Evolutionary conservation across 148 eudicot species (phyloP).

Genomic region (Rhododendron mucronatum): DNA sequence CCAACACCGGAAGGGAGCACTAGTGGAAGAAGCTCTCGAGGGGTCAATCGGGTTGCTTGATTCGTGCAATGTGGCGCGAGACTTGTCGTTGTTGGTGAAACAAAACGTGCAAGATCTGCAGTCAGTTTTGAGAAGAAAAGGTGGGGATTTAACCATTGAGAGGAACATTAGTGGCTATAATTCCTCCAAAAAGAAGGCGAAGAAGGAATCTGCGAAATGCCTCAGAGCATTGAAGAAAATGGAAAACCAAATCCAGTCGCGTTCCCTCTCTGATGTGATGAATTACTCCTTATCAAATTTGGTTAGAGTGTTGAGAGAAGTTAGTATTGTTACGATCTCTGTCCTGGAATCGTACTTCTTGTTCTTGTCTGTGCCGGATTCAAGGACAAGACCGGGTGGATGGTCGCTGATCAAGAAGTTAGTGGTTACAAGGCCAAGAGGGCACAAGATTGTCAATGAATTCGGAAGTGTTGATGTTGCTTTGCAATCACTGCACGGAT

Average conservation of each 20-base stretch:
- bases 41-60: constrained; percentile 44
- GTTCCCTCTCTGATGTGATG: neutral
- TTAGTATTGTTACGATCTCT: constrained; percentile 16
- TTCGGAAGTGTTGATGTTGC: constrained; percentile 21
- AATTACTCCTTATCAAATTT: constrained; percentile 14
- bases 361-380: constrained; percentile 11
- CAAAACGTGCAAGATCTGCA: constrained; percentile 45
- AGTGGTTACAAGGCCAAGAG: constrained; percentile 9
- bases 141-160: constrained; percentile 23
- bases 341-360: constrained; percentile 14
- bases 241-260: constrained; percentile 14
- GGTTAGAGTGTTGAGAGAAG: constrained; percentile 24
- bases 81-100: constrained; percentile 28
- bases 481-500: neutral
- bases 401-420: constrained; percentile 33
- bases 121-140: constrained; percentile 40
- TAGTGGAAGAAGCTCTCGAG: constrained; percentile 49
- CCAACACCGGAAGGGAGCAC: constrained; percentile 20
- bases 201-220: constrained; percentile 23
- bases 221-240: constrained; percentile 26
- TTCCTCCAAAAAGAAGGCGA: constrained; percentile 17
- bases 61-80: constrained; percentile 29
- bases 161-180: constrained; percentile 21
- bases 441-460: constrained; percentile 18
- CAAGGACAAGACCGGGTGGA: constrained; percentile 6